Evolutionary conservation across 1,284 basidiomycete species (phyloP), one percentile per base, ranked within the genome.

Genomic region (Moesziomyces globuligerus): DNA sequence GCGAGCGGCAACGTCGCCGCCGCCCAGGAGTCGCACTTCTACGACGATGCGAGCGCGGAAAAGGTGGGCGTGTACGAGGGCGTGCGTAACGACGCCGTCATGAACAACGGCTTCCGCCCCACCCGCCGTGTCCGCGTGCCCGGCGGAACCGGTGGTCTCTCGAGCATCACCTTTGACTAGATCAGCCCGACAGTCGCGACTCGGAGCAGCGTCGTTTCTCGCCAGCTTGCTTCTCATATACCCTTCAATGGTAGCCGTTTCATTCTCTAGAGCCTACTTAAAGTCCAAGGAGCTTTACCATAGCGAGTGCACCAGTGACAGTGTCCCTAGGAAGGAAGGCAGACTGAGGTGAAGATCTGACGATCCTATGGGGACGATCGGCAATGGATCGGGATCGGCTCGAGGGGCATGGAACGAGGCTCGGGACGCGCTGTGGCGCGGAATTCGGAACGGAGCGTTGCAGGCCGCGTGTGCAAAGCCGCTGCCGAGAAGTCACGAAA

Each of bases 71-170:
- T 52, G 17, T 72, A 69, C 65, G 57, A 69, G 17, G 70, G 65
- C 29, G 69, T 72, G 0, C 54, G 62, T 20, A 67, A 67, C 37
- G 64, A 72, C 32, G 64, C 64, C 1, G 64, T 62, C 17, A 72
- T 62, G 62, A 66, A 72, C 69, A 72, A 72, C 43, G 73, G 64
- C 15, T 76, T 76, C 64, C 59, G 74, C 32, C 74, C 74, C 11
- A 74, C 74, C 7, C 57, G 74, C 11, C 58, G 74, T 28, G 74
- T 76, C 4, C 66, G 74, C 24, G 73, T 70, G 13, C 73, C 73
- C 17, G 73, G 73, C 10, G 73, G 73, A 13, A 75, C 73, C 0
- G 73, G 73, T 29, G 73, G 73, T 23, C 45, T 61, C 9, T 75
- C 73, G n/a, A 75, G 71, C 62, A 75, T 75, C 46, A 53, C 60